A percentile compares a stretch with the other conserved stretches of the same genome.
These are phyloP conservation scores for Alternaria angustiovoidea DNA, from an alignment of 2,329 filamentous ascomycete genomes.

Conservation along the genomic window DNA sequence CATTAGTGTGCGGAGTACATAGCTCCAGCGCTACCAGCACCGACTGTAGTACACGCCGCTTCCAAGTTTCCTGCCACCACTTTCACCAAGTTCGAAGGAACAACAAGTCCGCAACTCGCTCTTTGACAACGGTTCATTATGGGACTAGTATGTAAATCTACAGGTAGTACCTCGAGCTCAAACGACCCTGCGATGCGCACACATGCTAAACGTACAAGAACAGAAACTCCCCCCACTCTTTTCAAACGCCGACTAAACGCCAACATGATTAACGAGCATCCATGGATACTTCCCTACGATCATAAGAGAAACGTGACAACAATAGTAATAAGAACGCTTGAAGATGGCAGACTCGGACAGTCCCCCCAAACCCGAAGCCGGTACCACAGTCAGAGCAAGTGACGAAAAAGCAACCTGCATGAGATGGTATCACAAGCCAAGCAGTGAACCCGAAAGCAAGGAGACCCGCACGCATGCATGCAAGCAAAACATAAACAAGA, in stretches of 20 bases:
- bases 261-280: not conserved
- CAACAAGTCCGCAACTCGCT: not conserved
- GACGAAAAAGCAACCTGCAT: not conserved
- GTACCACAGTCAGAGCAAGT: not conserved
- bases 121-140: not conserved
- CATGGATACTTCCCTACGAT: not conserved
- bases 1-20: not conserved
- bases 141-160: not conserved
- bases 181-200: not conserved
- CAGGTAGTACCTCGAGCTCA: not conserved
- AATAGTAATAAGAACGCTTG: not conserved
- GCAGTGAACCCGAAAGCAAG: not conserved
- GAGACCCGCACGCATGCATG: not conserved
- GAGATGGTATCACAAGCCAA: constrained; percentile 1
- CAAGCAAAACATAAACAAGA: not conserved
- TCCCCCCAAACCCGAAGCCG: not conserved
- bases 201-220: not conserved
- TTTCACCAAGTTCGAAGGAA: not conserved
- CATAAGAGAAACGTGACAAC: not conserved
- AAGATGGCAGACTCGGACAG: not conserved
- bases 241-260: not conserved
- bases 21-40: not conserved
- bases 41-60: not conserved
- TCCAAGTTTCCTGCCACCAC: not conserved
- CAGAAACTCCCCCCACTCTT: not conserved